phyloP scores from a whole-genome alignment of 2,329 filamentous ascomycete genomes.

The Dothiorella sarmentorum region DNA sequence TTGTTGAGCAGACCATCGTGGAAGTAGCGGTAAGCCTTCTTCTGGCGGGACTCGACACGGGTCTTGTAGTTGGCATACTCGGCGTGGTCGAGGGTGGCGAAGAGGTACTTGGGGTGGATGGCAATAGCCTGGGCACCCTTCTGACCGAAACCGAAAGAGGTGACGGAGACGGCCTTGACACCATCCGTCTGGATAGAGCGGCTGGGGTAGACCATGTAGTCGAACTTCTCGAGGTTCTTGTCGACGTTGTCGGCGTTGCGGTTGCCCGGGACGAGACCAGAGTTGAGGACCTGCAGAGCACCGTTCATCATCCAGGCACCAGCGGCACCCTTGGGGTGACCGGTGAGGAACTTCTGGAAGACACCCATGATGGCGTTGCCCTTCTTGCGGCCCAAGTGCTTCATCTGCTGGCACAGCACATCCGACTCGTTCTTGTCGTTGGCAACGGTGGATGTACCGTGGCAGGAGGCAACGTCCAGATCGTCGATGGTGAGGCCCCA shows the following conservation, averaged over 20 bases:
- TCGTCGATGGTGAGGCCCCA: constrained; percentile 99
- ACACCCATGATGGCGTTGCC: constrained; percentile 94
- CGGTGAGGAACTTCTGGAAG: constrained; percentile 99
- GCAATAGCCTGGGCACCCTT: constrained; percentile 98
- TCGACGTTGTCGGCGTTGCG: constrained; percentile 96
- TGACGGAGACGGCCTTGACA: constrained; percentile 97
- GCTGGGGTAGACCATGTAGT: constrained; percentile 96
- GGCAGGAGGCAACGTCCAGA: constrained; percentile 92
- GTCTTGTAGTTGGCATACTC: constrained; percentile 77
- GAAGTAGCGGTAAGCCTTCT: constrained; percentile 98
- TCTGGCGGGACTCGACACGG: constrained; percentile 90
- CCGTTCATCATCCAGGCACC: constrained; percentile 99
- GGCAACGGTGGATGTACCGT: constrained; percentile 95
- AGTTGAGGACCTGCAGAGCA: constrained; percentile 91
- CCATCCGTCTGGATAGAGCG: constrained; percentile 95
- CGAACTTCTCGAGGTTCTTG: constrained; percentile 93
- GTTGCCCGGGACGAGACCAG: constrained; percentile 91
- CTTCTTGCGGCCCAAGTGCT: constrained; percentile 91
- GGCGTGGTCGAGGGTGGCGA: constrained; percentile 83
- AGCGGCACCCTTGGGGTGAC: constrained; percentile 97
- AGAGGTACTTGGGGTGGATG: constrained; percentile 95
- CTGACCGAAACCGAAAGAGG: constrained; percentile 98
- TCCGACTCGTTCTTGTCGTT: constrained; percentile 99
- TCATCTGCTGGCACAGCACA: constrained; percentile 93
- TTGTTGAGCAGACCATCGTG: constrained; percentile 99